These are phyloP conservation scores for Dactylonectria macrodidyma DNA, from an alignment of 2,329 filamentous ascomycete species.

Conservation along the genomic window DNA sequence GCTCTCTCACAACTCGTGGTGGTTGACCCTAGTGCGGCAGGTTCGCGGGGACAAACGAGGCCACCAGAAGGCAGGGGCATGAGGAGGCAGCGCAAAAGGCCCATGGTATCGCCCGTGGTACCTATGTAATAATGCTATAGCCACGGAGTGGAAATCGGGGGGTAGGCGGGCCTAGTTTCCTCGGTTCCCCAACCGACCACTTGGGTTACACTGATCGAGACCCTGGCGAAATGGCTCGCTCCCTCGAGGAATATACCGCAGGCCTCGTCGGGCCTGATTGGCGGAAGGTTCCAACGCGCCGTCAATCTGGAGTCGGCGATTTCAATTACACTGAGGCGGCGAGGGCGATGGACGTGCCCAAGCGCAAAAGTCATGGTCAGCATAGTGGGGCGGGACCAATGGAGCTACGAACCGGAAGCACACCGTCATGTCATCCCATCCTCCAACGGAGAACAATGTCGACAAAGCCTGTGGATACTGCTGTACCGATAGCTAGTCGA, in stretches of 20 bases:
- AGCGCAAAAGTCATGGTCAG: constrained; percentile 43
- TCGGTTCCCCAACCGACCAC: constrained; percentile 44
- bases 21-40: constrained; percentile 22
- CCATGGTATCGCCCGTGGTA: constrained; percentile 17
- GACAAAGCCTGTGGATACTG: constrained; percentile 41
- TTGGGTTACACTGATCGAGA: constrained; percentile 44
- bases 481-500: constrained; percentile 38
- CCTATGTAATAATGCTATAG: constrained; percentile 22
- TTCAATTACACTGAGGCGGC: constrained; percentile 38
- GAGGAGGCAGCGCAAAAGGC: constrained; percentile 20
- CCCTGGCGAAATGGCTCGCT: constrained; percentile 36
- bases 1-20: constrained; percentile 19
- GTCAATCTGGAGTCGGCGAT: constrained; percentile 35
- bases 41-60: constrained; percentile 25
- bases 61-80: constrained; percentile 17
- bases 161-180: constrained; percentile 47
- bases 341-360: constrained; percentile 34
- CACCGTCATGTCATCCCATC: constrained; percentile 41
- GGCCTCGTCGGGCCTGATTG: constrained; percentile 39
- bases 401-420: constrained; percentile 32
- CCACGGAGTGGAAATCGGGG: constrained; percentile 34
- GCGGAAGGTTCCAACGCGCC: constrained; percentile 34
- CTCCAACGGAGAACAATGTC: constrained; percentile 29
- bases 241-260: constrained; percentile 45
- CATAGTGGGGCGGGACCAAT: constrained; percentile 36